Base-by-base conservation (phyloP, 345 rosid genomes). In the Populus pruinosa region DNA sequence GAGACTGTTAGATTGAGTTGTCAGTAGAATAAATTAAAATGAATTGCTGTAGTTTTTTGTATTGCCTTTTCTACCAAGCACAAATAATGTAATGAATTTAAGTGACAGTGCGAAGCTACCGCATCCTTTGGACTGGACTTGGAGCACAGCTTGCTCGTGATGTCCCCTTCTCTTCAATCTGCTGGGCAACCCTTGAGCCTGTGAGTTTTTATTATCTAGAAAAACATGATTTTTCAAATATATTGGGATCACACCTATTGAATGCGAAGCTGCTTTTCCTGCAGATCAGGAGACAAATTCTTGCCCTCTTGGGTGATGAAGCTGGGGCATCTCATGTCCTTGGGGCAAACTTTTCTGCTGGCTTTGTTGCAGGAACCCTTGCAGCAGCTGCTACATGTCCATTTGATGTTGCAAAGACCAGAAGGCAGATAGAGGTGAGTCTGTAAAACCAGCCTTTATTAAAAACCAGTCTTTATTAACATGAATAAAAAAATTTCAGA, bases 81-180 rank as follows among this genome's bases (percentile, higher is more conserved):
- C 25, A 25, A 27, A 33, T 74, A 33, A 6, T 43, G 14, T 69
- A 53, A 43, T 8, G 5, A 17, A 14, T 71, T 17, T 23, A 35
- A 18, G 21, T 41, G 53, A 68, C 89, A 96, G 98, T 84, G 78
- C 90, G 85, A 88, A 85, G 88, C 35, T 96, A 93, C 73, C 91
- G 98, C n/a, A 41, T 85, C 55, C 87, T 96, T 29, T 93, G 97
- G 97, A 91, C 93, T 59, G 99, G 99, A 83, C 89, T 96, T 87
- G 96, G 99, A 79, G 96, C 99, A 12, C 98, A 96, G 82, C 93
- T 96, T 84, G 91, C 93, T 75, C 97, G 98, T 49, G 99, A 96
- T 87, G 99, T 96, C 82, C 99, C 99, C n/a, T 96, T 89, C 80
- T 93, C 99, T 39, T 98, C 93, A 80, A 96, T 96, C 74, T 96